These are phyloP conservation scores for Sanghuangporus baumii DNA, from an alignment of 1,284 basidiomycete species.

Conservation along the genomic window DNA sequence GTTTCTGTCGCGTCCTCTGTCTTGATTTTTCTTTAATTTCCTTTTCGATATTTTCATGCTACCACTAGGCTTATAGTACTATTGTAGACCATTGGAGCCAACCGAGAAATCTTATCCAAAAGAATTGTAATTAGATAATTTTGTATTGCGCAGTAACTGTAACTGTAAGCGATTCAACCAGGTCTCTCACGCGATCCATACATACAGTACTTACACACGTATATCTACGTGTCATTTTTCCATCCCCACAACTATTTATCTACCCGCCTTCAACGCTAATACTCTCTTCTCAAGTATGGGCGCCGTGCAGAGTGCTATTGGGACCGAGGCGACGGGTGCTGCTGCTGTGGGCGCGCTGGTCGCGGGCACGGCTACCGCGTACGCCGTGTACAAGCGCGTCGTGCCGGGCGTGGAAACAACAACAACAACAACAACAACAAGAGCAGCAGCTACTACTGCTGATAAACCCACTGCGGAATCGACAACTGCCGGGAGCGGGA, in stretches of 20 bases:
- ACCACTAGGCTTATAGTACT: no score
- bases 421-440: not conserved
- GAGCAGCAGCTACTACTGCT: not conserved
- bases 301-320: conserved; percentile 39
- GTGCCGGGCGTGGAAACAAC: conserved; percentile 5
- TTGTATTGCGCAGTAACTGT: no score
- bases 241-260: no score
- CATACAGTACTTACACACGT: not conserved
- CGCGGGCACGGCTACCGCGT: conserved; percentile 32
- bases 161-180: no score
- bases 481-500: conserved; percentile 11
- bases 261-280: not conserved
- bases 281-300: no score
- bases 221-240: not conserved
- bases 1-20: no score
- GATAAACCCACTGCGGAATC: not conserved
- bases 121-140: no score
- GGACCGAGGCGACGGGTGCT: conserved; percentile 30
- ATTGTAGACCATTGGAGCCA: not conserved
- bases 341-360: conserved; percentile 35
- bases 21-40: not conserved
- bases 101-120: not conserved
- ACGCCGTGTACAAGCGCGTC: conserved; percentile 10
- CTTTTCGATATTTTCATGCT: not conserved
- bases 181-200: not conserved